Percentiles rank a stretch among this genome's conserved stretches.
Conservation (phyloP, 2,329 filamentous ascomycete genomes). For the Trichoderma asperellum region DNA sequence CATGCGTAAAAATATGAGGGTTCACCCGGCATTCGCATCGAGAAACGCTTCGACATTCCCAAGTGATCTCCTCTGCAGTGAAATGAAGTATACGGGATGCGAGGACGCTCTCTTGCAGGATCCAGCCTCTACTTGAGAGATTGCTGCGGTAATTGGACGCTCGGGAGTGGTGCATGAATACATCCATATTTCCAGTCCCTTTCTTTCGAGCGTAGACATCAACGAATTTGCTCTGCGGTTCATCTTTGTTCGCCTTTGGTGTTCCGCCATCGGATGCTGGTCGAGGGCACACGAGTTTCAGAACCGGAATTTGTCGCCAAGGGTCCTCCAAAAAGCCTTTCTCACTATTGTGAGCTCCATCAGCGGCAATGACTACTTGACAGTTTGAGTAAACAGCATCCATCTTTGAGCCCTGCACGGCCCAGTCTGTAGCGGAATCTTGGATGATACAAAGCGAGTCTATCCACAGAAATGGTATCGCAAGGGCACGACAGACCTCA, state of each 20-base stretch:
- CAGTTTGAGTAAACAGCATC: constrained; percentile 30
- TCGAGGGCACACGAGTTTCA: not conserved
- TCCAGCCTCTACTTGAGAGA: constrained; percentile 1
- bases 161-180: not conserved
- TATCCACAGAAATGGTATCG: constrained; percentile 29
- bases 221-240: not conserved
- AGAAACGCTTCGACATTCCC: not conserved
- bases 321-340: constrained; percentile 14
- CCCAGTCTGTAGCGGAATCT: constrained; percentile 28
- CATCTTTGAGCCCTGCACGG: constrained; percentile 28
- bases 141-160: not conserved
- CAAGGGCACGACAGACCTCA: constrained; percentile 12
- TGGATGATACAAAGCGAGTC: constrained; percentile 29
- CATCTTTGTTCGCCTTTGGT: not conserved
- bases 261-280: too few species aligned
- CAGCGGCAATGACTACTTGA: constrained; percentile 24
- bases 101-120: not conserved
- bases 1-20: too few species aligned
- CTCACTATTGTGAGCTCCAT: constrained; percentile 25
- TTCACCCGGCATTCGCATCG: not conserved
- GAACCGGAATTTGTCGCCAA: not conserved
- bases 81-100: not conserved
- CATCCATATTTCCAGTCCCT: not conserved
- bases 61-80: not conserved
- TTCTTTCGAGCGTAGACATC: constrained; percentile 4